Evolutionary conservation across 2,329 filamentous ascomycete genomes (phyloP).

Genomic region (Pseudogymnoascus sp.): DNA sequence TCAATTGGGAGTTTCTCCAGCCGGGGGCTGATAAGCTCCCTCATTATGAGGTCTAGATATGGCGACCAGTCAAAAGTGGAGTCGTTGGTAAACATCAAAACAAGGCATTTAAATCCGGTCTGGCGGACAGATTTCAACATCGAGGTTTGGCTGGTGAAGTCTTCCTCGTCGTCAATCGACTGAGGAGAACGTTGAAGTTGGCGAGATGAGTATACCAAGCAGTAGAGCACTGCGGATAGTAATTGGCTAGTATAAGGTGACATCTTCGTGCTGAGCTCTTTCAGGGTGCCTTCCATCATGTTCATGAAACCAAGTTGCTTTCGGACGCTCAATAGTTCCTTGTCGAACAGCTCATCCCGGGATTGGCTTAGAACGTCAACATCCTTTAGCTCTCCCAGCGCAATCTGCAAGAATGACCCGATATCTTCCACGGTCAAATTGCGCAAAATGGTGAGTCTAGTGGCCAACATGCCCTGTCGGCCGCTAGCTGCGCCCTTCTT

Average conservation of each 20-base stretch:
- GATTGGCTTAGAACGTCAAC: conserved; percentile 44
- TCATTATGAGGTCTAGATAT: conserved; percentile 64
- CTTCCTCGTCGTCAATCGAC: conserved; percentile 28
- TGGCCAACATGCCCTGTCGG: conserved; percentile 72
- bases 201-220: conserved; percentile 63
- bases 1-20: conserved; percentile 73
- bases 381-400: conserved; percentile 61
- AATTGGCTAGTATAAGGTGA: conserved; percentile 60
- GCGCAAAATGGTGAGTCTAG: conserved; percentile 72
- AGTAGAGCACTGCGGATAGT: conserved; percentile 73
- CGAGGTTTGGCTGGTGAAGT: conserved; percentile 38
- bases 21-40: conserved; percentile 68
- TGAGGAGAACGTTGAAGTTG: conserved; percentile 39
- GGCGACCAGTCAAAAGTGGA: conserved; percentile 62
- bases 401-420: conserved; percentile 74
- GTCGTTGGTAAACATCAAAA: conserved; percentile 68
- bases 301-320: conserved; percentile 89
- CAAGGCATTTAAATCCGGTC: conserved; percentile 74
- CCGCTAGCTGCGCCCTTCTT: conserved; percentile 71
- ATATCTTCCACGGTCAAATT: conserved; percentile 69
- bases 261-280: conserved; percentile 71
- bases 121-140: conserved; percentile 61
- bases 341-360: conserved; percentile 35
- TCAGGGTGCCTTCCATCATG: conserved; percentile 81
- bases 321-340: conserved; percentile 57